Percentiles rank a stretch among this genome's conserved stretches.
Evolutionary conservation across 2,329 filamentous ascomycete genomes (phyloP).

Genomic region (Beauveria varroae): DNA sequence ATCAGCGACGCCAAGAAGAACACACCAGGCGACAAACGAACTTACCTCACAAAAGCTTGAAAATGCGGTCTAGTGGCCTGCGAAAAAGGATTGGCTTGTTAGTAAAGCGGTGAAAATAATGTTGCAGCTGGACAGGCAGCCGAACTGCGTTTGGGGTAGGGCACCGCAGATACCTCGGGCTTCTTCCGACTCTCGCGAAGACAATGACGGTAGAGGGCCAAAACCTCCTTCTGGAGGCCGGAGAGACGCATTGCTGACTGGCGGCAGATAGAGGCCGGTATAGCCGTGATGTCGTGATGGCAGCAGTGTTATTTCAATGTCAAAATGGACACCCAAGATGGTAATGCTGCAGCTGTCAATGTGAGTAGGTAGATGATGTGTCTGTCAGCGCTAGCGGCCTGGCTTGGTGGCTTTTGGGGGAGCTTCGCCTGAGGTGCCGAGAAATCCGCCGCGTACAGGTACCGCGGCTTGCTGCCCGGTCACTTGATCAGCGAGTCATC

Average conservation of each 20-base stretch:
- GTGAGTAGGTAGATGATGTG: conserved; percentile 1
- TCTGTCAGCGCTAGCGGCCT: conserved; percentile 5
- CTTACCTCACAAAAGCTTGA: conserved; percentile 54
- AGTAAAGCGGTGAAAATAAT: not conserved
- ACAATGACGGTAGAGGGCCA: conserved; percentile 80
- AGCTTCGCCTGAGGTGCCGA: not conserved
- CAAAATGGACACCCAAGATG: conserved; percentile 3
- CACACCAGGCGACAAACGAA: conserved; percentile 1
- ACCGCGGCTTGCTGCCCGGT: too few relatives aligned
- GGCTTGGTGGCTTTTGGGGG: not conserved
- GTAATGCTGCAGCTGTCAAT: conserved; percentile 7
- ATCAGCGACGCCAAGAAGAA: not conserved
- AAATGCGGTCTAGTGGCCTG: conserved; percentile 55
- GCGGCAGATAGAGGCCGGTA: not conserved
- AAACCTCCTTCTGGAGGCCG: conserved; percentile 83
- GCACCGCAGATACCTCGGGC: conserved; percentile 49
- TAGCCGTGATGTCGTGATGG: conserved; percentile 3
- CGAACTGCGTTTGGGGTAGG: not conserved
- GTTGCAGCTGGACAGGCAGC: not conserved
- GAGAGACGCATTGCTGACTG: conserved; percentile 47
- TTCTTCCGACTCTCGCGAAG: conserved; percentile 76
- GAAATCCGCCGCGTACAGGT: too few relatives aligned
- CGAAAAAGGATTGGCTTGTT: conserved; percentile 14
- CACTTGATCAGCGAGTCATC: too few relatives aligned
- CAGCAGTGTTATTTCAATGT: not conserved